phyloP scores from a whole-genome alignment of 2,329 filamentous ascomycete genomes.

The Claviceps humidiphila region DNA sequence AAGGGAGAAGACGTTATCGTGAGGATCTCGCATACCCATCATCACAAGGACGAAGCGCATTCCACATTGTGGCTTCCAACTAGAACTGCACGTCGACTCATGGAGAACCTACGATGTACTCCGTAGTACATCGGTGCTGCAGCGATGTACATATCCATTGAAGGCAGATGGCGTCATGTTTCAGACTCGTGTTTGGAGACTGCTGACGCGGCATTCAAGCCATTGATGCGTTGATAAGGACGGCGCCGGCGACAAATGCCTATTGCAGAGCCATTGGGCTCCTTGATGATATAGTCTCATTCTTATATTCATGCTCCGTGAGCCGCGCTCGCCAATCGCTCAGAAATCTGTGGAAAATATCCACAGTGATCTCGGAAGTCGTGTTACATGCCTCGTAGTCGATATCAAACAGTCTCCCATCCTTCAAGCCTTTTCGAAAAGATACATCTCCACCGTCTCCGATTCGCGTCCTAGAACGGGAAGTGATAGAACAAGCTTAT shows the following conservation, averaged over 20 bases:
- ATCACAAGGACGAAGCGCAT: too few species aligned
- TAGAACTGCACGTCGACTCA: neutral
- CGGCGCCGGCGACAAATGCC: too few species aligned
- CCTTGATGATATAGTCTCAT: neutral
- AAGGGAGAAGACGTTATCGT: too few species aligned
- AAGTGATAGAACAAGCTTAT: conserved; percentile 29
- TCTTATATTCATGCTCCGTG: neutral
- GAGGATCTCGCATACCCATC: too few species aligned
- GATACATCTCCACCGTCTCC: conserved; percentile 38
- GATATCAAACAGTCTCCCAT: neutral
- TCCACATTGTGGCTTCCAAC: too few species aligned
- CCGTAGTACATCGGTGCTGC: neutral
- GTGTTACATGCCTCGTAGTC: neutral
- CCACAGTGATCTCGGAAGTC: neutral
- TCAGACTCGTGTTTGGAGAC: neutral
- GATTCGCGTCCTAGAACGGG: conserved; percentile 30
- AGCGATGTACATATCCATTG: neutral
- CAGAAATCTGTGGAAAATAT: neutral
- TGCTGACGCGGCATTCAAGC: neutral
- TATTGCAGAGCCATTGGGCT: neutral
- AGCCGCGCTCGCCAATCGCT: neutral
- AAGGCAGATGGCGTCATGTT: neutral
- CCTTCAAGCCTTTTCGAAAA: conserved; percentile 27
- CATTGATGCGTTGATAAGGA: neutral
- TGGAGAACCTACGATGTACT: neutral